Percentiles rank a stretch among this genome's conserved stretches.
Evolutionary conservation across 768 basidiomycete genomes (phyloP).

Genomic region (Kwoniella dejecticola): DNA sequence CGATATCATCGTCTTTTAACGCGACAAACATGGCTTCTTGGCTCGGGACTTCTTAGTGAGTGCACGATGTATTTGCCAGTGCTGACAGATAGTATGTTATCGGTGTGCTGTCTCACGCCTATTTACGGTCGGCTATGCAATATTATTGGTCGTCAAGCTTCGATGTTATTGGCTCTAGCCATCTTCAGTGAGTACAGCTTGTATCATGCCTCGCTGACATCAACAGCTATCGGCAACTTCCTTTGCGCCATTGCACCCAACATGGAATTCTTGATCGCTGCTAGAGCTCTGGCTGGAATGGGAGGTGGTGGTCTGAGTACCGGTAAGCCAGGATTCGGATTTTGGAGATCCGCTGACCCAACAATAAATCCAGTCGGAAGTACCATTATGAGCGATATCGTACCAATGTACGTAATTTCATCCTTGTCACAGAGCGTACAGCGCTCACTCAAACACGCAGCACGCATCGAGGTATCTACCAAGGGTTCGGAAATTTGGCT

Average conservation of each 20-base stretch:
- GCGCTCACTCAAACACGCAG: neutral
- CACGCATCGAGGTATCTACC: constrained; percentile 70
- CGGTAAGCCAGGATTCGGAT: constrained; percentile 2
- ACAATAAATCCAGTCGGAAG: constrained; percentile 12
- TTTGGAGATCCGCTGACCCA: too few relatives aligned
- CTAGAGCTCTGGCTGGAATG: constrained; percentile 42
- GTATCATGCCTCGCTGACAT: neutral
- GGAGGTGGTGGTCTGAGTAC: constrained; percentile 45
- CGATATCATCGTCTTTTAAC: constrained; percentile 39
- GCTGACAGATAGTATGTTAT: constrained; percentile 30
- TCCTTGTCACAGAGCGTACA: neutral
- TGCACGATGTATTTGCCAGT: neutral
- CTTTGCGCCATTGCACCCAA: constrained; percentile 41
- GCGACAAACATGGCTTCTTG: constrained; percentile 49
- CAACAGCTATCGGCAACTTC: constrained; percentile 32
- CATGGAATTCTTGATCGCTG: constrained; percentile 41
- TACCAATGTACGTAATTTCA: constrained; percentile 76
- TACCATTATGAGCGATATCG: constrained; percentile 81
- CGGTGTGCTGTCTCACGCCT: constrained; percentile 43
- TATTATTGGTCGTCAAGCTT: constrained; percentile 35
- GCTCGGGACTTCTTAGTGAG: constrained; percentile 49
- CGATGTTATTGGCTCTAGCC: constrained; percentile 31
- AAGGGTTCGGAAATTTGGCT: constrained; percentile 61
- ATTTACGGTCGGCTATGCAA: constrained; percentile 47
- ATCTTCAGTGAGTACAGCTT: constrained; percentile 29